phyloP scores from a whole-genome alignment of 2,329 filamentous ascomycete species.

The Amesomyces nigricolor region DNA sequence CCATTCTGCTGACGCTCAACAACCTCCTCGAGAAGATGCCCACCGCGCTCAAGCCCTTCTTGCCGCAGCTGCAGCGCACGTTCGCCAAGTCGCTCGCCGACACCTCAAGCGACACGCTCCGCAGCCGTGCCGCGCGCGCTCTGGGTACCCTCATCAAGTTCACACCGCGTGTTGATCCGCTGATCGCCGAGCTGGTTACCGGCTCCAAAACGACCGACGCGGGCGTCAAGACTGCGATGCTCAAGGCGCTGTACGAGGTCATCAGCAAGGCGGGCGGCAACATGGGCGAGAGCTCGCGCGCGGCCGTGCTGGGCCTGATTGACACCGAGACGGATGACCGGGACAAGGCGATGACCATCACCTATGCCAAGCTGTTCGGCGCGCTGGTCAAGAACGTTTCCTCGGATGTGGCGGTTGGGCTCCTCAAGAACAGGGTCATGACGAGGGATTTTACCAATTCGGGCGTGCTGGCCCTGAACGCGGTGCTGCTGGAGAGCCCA shows the following conservation, averaged over 20 bases:
- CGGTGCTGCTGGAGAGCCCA: conserved; percentile 77
- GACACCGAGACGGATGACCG: conserved; percentile 74
- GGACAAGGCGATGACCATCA: conserved; percentile 76
- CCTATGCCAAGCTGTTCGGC: conserved; percentile 83
- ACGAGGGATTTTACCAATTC: conserved; percentile 68
- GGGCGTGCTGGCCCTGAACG: conserved; percentile 82
- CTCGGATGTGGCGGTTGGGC: conserved; percentile 55
- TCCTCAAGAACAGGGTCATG: conserved; percentile 69
- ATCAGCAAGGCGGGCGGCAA: conserved; percentile 89
- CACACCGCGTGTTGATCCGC: conserved; percentile 88
- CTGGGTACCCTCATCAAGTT: conserved; percentile 92
- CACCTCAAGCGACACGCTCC: conserved; percentile 79
- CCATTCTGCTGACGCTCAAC: conserved; percentile 89
- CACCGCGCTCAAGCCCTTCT: conserved; percentile 87
- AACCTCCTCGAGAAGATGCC: conserved; percentile 96
- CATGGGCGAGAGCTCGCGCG: conserved; percentile 87
- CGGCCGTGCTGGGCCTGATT: conserved; percentile 81
- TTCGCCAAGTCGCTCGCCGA: conserved; percentile 96
- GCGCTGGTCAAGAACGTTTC: conserved; percentile 84
- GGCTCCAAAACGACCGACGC: conserved; percentile 84
- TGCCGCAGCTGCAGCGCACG: conserved; percentile 92
- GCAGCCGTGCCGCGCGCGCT: conserved; percentile 85
- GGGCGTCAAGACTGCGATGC: conserved; percentile 90
- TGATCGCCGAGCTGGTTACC: conserved; percentile 89
- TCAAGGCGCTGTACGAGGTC: conserved; percentile 93